Evolutionary conservation across 139 green algal species (phyloP), one percentile per base, ranked within the genome.

Genomic region (Pedinophyceae sp.): DNA sequence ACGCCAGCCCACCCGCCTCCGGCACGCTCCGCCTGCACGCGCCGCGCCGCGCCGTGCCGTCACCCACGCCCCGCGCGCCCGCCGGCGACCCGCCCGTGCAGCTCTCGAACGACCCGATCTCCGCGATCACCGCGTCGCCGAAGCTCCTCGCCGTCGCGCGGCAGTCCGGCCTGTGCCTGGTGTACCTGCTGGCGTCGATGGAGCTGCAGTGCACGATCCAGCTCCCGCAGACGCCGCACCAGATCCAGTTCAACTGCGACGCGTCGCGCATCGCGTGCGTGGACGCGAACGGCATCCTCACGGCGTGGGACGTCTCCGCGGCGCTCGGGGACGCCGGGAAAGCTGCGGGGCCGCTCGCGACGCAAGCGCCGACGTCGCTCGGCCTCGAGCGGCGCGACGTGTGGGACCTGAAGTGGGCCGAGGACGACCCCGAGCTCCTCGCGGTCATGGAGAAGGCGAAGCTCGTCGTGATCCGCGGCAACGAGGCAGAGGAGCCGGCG

Each of bases 371-470:
- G 10, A 43, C 34, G 34, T 7, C 7, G 4, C 27, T 48, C 15
- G 24, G 19, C 17, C 50, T 66, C 29, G 62, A 65, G 39, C 50
- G 62, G 18, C 61, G 68, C 50, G 80, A 85, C 61, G 73, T 69
- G 22, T 88, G 83, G 80, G 75, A 83, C 62, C 73, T 89, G 64
- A 49, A 57, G 28, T 93, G 83, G 83, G 70, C 71, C 0, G 59
- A 69, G 20, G 83, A 93, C 70, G 74, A 86, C 64, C 76, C 78
- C 15, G 67, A 83, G 58, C 64, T 84, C 55, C 67, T 89, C 39
- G 83, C 80, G 0, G 68, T 93, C 41, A 84, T 86, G 83, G 81
- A 89, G 68, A 89, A 89, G 73, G 74, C 72, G 2, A 65, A 69
- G 50, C 80, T 89, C 75, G 82, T 84, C 57, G 75, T 89, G 18